Percentiles rank a stretch among this genome's conserved stretches.
Conservation (phyloP, 164 flowering plant genomes). For the Nymphaea colorata region DNA sequence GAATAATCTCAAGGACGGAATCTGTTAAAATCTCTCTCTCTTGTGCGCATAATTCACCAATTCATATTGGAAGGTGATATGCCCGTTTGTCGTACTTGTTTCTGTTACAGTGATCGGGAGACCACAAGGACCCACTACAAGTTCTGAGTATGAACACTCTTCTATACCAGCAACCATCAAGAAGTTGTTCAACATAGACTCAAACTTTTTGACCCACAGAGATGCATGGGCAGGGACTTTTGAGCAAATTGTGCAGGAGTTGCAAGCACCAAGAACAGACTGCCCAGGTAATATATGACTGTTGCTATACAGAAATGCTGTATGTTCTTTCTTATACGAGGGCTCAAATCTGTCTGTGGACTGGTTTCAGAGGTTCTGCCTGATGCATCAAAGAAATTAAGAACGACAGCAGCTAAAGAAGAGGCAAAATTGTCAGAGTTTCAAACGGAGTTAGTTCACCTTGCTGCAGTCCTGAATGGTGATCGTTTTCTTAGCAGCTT, state of each 20-base stretch:
- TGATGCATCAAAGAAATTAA: constrained; percentile 10
- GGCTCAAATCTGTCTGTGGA: not conserved
- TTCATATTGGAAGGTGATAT: not conserved
- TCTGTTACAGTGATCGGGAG: constrained; percentile 41
- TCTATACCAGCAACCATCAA: constrained; percentile 90
- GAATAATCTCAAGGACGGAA: no score
- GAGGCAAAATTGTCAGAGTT: constrained; percentile 25
- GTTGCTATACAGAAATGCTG: not conserved
- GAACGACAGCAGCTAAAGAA: constrained; percentile 19
- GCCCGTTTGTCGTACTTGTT: not conserved
- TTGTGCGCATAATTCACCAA: not conserved
- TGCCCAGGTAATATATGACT: constrained; percentile 20
- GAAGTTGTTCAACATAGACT: constrained; percentile 81
- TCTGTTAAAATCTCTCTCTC: not conserved
- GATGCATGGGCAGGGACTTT: constrained; percentile 99
- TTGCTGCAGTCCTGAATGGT: constrained; percentile 80
- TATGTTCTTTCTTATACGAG: not conserved
- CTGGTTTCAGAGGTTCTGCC: constrained; percentile 17
- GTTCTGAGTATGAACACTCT: constrained; percentile 87
- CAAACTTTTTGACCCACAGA: constrained; percentile 84
- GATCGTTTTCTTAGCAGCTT: constrained; percentile 79
- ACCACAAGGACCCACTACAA: constrained; percentile 65
- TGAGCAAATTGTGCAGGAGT: constrained; percentile 50
- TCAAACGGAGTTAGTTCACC: constrained; percentile 74
- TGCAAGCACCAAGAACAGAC: constrained; percentile 59